Evolutionary conservation across 73 alveolate species (phyloP).

Genomic region (Tetrahymena malaccensis): DNA sequence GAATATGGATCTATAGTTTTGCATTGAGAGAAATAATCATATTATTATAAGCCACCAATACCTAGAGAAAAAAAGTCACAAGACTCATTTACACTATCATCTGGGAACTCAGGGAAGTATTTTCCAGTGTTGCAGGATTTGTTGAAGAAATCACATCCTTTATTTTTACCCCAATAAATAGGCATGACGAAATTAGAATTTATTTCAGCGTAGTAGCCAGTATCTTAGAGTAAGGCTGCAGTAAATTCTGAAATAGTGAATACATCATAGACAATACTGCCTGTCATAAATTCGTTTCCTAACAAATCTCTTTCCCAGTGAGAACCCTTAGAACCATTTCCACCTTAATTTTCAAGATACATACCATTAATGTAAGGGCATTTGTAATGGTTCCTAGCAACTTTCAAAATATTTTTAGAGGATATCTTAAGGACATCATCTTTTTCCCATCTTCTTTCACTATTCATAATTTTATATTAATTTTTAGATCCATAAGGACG

Average conservation of each 20-base stretch:
- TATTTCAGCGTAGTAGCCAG: not conserved
- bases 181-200: not conserved
- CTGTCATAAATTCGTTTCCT: not conserved
- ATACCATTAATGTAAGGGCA: not conserved
- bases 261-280: not conserved
- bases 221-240: not conserved
- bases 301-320: not conserved
- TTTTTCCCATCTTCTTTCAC: not conserved
- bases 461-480: not conserved
- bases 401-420: not conserved
- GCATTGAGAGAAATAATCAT: not conserved
- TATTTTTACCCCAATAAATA: not conserved
- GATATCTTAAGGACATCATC: not conserved
- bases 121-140: not conserved
- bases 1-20: not conserved
- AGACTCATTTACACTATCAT: not conserved
- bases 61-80: not conserved
- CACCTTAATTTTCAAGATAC: not conserved
- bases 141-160: not conserved
- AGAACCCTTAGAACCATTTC: not conserved
- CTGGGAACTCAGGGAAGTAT: not conserved
- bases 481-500: not conserved
- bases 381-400: not conserved
- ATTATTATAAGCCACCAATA: not conserved
- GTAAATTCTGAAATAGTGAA: not conserved